Percentiles rank a stretch among this genome's conserved stretches.
These are phyloP conservation scores for Aspergillus arachidicola DNA, from an alignment of 2,329 filamentous ascomycete species.

Conservation along the genomic window DNA sequence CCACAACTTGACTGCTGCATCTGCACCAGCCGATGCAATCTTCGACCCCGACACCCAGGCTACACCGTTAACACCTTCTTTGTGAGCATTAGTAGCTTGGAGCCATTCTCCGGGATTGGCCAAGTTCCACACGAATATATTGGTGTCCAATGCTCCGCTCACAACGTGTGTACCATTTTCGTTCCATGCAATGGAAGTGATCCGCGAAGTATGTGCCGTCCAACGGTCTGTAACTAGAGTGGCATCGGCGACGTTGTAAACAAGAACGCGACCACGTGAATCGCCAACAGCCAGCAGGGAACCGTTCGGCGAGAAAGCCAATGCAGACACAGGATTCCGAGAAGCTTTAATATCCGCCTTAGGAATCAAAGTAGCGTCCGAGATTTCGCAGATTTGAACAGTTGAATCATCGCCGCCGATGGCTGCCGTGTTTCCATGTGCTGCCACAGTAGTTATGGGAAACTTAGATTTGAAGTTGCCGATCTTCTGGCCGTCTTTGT, in stretches of 20 bases:
- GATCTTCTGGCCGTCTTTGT: conserved; percentile 60
- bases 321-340: conserved; percentile 71
- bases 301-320: conserved; percentile 84
- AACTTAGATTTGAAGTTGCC: conserved; percentile 64
- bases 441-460: conserved; percentile 71
- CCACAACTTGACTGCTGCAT: conserved; percentile 93
- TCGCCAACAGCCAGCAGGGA: conserved; percentile 79
- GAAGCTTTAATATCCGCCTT: conserved; percentile 66
- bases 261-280: conserved; percentile 81
- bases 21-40: conserved; percentile 79
- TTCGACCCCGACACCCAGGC: conserved; percentile 71
- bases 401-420: conserved; percentile 75
- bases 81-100: conserved; percentile 86
- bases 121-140: conserved; percentile 90
- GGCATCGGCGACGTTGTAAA: conserved; percentile 70
- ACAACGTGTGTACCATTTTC: conserved; percentile 73
- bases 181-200: conserved; percentile 77
- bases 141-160: conserved; percentile 86
- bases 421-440: conserved; percentile 68
- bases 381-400: conserved; percentile 72
- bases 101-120: conserved; percentile 79
- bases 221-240: conserved; percentile 78
- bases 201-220: conserved; percentile 70
- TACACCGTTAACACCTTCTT: conserved; percentile 90
- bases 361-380: conserved; percentile 57